Percentiles rank a stretch among this genome's conserved stretches.
These are phyloP conservation scores for Spencermartinsiella europaea DNA, from an alignment of 805 yeast species.

Conservation along the genomic window DNA sequence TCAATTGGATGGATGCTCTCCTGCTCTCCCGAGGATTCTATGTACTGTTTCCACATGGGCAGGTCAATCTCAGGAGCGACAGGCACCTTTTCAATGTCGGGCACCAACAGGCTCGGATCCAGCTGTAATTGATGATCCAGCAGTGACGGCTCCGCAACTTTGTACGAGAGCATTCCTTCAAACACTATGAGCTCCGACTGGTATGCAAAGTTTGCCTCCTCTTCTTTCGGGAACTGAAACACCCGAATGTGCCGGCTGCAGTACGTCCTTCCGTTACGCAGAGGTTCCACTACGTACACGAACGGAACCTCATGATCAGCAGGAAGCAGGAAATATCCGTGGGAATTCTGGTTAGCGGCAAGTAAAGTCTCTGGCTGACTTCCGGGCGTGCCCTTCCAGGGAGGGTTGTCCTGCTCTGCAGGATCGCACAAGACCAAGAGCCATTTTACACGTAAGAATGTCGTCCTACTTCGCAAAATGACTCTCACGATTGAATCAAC, in stretches of 20 bases:
- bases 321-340: conserved; percentile 27
- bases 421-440: background rate
- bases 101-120: conserved; percentile 12
- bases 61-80: conserved; percentile 28
- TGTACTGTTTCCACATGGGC: conserved; percentile 20
- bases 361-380: background rate
- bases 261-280: conserved; percentile 27
- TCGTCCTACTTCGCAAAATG: too few species aligned
- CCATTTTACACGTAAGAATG: too few species aligned
- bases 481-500: too few species aligned
- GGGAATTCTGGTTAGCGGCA: conserved; percentile 19
- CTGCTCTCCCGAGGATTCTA: conserved; percentile 10
- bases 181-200: conserved; percentile 17
- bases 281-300: conserved; percentile 23
- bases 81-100: conserved; percentile 16
- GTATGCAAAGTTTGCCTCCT: conserved; percentile 18
- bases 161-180: conserved; percentile 17
- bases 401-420: background rate
- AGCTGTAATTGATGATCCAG: conserved; percentile 15
- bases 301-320: conserved; percentile 28
- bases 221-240: conserved; percentile 23
- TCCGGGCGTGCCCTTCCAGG: background rate
- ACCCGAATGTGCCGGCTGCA: conserved; percentile 25
- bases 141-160: conserved; percentile 13
- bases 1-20: conserved; percentile 28